Evolutionary conservation across 176 grass and related monocot species (phyloP), one percentile per base, ranked within the genome.

Genomic region (Cenchrus americanus): DNA sequence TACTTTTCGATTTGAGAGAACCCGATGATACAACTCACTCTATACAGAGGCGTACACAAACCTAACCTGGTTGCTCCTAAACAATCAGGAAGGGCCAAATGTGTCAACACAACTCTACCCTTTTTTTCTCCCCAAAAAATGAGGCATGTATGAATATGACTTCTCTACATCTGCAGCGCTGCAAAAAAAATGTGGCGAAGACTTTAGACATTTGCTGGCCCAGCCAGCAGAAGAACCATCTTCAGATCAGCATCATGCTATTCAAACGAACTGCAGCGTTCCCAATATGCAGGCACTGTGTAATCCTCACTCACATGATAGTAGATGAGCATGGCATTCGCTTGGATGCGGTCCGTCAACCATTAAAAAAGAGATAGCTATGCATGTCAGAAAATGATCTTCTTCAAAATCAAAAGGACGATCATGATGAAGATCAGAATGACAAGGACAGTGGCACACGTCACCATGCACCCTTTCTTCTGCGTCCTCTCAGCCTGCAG

Each of bases 391-490:
- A 99, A 99, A 67, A 96, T n/a, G 55, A 92, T 87, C 10, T 83
- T 75, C 84, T 96, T 99, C 71, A 98, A 92, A 76, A 98, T 74
- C 60, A 98, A 67, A 69, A 98, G 96, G 76, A 93, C 83, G 76
- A 98, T 91, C 93, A 98, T 84, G 91, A 98, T 87, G 84, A 99
- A 91, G 69, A 92, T 94, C 71, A 99, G 83, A 87, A 99, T 94
- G 62, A 99, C 80, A 19, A 99, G 96, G 57, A 94, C 89, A 8
- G 96, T 94, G 62, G 89, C 96, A 91, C 96, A 99, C 96, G 92
- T 94, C 83, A 99, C 89, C 91, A 96, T 92, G 64, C 96, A 91
- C 48, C 93, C 97, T 87, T 96, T 93, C 81, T 91, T 94, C 62
- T 99, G 96, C 41, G 93, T 91, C 81, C 96, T 91, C 80, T 95